These are phyloP conservation scores for Bolboschoenus planiculmis DNA, from an alignment of 176 grass and related monocot species.

Conservation along the genomic window DNA sequence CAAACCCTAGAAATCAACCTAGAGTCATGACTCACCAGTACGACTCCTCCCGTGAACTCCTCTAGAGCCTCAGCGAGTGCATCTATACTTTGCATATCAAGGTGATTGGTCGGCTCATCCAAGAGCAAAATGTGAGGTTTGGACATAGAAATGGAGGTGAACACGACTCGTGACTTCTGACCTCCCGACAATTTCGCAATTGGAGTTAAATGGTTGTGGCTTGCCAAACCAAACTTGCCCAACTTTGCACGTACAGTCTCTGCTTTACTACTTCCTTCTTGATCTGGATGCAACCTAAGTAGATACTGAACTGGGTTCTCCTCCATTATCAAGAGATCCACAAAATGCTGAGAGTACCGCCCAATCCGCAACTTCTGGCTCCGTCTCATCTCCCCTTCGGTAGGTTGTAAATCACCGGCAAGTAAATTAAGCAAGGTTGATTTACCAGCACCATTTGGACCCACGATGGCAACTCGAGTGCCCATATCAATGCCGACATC, in stretches of 20 bases:
- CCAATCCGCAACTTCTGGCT: constrained; percentile 94
- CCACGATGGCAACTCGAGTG: constrained; percentile 87
- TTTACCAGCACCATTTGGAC: constrained; percentile 92
- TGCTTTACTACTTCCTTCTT: constrained; percentile 87
- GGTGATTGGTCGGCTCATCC: constrained; percentile 97
- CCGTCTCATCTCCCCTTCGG: constrained; percentile 65
- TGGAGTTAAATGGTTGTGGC: constrained; percentile 95
- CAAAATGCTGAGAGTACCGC: constrained; percentile 92
- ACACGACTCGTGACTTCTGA: constrained; percentile 86
- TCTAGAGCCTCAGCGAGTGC: constrained; percentile 84
- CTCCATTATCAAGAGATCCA: constrained; percentile 92
- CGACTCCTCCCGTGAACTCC: constrained; percentile 90
- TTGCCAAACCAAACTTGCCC: constrained; percentile 90
- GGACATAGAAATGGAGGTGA: constrained; percentile 97
- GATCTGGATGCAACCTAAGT: constrained; percentile 82
- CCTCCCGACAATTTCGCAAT: constrained; percentile 93
- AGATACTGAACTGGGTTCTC: constrained; percentile 94
- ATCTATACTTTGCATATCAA: constrained; percentile 98
- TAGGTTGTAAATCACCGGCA: constrained; percentile 78
- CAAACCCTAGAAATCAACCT: constrained; percentile 87
- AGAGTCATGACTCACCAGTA: constrained; percentile 88
- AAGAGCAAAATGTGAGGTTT: constrained; percentile 85
- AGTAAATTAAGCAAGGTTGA: constrained; percentile 94
- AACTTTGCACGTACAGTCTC: constrained; percentile 89
- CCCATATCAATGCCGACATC: constrained; percentile 99